Conservation (phyloP, 1,284 basidiomycete species). For the Malassezia sympodialis region DNA sequence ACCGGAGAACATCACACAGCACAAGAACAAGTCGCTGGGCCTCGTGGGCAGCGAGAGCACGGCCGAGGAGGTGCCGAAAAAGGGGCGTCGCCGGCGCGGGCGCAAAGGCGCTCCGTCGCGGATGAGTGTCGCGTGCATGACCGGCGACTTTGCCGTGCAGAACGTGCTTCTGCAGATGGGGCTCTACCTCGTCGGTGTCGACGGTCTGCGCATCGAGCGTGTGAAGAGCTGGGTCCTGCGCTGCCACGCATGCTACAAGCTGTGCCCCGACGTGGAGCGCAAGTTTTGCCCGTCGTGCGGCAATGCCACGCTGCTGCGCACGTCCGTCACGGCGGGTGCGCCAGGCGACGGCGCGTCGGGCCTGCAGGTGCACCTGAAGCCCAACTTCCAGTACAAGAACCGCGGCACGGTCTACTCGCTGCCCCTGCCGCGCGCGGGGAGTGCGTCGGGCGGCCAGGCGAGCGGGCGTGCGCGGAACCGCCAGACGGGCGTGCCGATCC, state of each 20-base stretch:
- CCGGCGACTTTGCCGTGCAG: slow-evolving; percentile 97
- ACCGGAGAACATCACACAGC: slow-evolving; percentile 69
- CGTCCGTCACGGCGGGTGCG: slow-evolving; percentile 57
- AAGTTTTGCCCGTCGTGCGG: slow-evolving; percentile 98
- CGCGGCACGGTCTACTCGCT: slow-evolving; percentile 90
- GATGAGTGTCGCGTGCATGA: slow-evolving; percentile 55
- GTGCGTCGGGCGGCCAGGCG: slow-evolving; percentile 29
- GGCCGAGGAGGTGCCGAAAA: neutral
- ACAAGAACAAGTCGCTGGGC: slow-evolving; percentile 80
- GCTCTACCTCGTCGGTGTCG: slow-evolving; percentile 75
- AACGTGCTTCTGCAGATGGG: slow-evolving; percentile 95
- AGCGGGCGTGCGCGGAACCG: slow-evolving; percentile 23
- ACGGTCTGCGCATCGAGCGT: slow-evolving; percentile 78
- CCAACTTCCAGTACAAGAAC: slow-evolving; percentile 72
- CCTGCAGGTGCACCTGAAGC: slow-evolving; percentile 41
- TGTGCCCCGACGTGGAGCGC: slow-evolving; percentile 88
- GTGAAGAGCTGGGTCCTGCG: slow-evolving; percentile 92
- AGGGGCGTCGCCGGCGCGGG: slow-evolving; percentile 5
- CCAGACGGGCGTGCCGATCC: slow-evolving; percentile 26
- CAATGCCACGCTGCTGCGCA: slow-evolving; percentile 77
- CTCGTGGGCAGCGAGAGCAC: slow-evolving; percentile 39
- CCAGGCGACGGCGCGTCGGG: slow-evolving; percentile 17
- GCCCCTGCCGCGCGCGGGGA: slow-evolving; percentile 75
- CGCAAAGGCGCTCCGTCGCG: slow-evolving; percentile 16
- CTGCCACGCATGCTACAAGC: slow-evolving; percentile 99